phyloP scores from a whole-genome alignment of 805 yeast species.

The Maudiozyma saulgeensis region DNA sequence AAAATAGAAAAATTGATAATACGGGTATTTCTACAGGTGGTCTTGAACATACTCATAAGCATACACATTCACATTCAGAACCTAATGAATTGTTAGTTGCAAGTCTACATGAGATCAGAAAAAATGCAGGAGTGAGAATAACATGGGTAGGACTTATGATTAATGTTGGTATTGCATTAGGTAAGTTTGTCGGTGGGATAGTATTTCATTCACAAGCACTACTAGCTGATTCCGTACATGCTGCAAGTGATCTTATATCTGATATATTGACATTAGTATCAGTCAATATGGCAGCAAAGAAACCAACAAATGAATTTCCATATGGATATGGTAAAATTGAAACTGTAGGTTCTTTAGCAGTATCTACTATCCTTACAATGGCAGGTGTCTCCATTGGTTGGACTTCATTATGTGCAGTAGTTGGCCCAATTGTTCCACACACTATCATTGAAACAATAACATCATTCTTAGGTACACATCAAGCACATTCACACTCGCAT shows the following conservation, averaged over 20 bases:
- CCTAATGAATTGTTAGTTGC: conserved; percentile 27
- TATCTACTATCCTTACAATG: conserved; percentile 67
- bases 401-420: conserved; percentile 60
- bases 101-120: conserved; percentile 36
- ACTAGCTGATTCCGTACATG: conserved; percentile 90
- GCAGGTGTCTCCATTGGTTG: conserved; percentile 91
- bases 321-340: conserved; percentile 90
- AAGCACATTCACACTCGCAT: conserved; percentile 28
- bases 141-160: conserved; percentile 86
- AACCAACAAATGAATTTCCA: conserved; percentile 57
- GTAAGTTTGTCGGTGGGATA: conserved; percentile 83
- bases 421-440: conserved; percentile 60
- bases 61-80: conserved; percentile 30
- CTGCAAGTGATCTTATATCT: conserved; percentile 80
- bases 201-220: conserved; percentile 91
- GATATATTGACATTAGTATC: conserved; percentile 86
- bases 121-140: conserved; percentile 82
- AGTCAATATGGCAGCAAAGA: conserved; percentile 60
- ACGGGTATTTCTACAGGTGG: conserved; percentile 17
- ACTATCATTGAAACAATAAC: conserved; percentile 40
- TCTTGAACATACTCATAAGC: conserved; percentile 16
- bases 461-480: conserved; percentile 32
- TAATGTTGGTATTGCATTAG: conserved; percentile 75
- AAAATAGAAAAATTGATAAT: conserved; percentile 5
- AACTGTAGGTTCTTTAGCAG: conserved; percentile 83